phyloP scores from a whole-genome alignment of 2,329 filamentous ascomycete species.

The Verticillium isaacii region DNA sequence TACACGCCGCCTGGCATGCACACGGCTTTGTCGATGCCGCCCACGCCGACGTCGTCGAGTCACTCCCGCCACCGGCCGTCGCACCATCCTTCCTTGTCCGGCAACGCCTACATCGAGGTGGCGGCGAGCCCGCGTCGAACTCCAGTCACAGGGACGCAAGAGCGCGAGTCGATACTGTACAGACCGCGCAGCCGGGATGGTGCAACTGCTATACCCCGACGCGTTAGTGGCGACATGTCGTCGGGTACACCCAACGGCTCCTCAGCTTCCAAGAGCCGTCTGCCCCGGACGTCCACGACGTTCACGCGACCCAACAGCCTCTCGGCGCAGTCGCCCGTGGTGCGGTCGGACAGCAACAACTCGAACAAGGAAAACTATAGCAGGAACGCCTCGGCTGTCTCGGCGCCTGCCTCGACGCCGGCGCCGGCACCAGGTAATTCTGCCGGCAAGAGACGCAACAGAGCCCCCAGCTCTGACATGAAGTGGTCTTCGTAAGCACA shows the following conservation, averaged over 20 bases:
- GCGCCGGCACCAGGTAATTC: constrained; percentile 5
- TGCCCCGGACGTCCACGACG: constrained; percentile 32
- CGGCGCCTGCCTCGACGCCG: constrained; percentile 9
- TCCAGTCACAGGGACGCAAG: constrained; percentile 27
- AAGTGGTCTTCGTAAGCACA: constrained; percentile 8
- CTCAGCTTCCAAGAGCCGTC: constrained; percentile 26
- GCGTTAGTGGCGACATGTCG: constrained; percentile 33
- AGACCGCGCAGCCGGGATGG: constrained; percentile 37
- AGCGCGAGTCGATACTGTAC: constrained; percentile 35
- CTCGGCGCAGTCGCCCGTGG: constrained; percentile 6
- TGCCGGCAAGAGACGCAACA: constrained; percentile 10
- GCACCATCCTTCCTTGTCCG: constrained; percentile 23
- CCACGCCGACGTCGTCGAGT: constrained; percentile 43
- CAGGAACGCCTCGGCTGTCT: constrained; percentile 11
- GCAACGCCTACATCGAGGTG: constrained; percentile 46
- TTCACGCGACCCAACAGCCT: constrained; percentile 15
- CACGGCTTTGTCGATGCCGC: constrained; percentile 41
- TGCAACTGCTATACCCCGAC: constrained; percentile 34
- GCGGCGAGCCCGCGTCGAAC: constrained; percentile 41
- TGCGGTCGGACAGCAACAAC: constrained; percentile 31
- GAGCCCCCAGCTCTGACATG: constrained; percentile 14
- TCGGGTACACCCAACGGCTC: constrained; percentile 8
- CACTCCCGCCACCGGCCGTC: constrained; percentile 23
- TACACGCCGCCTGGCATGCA: constrained; percentile 52
- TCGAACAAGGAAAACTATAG: constrained; percentile 33